phyloP scores from a whole-genome alignment of 192 early-diverging fungal genomes.

The Dispira simplex region DNA sequence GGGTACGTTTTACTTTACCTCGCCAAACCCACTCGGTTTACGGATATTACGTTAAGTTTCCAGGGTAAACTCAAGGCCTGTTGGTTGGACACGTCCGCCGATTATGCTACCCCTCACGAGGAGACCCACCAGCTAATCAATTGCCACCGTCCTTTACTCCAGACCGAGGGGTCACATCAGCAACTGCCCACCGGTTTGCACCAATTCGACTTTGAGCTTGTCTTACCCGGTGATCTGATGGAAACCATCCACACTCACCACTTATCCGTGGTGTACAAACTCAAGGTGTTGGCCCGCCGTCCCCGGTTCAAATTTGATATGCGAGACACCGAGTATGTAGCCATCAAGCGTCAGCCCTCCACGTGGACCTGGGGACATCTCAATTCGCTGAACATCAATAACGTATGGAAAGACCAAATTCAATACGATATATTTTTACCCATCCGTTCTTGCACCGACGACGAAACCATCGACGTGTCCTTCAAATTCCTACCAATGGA shows the following conservation, averaged over 20 bases:
- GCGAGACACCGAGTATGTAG: slow-evolving; percentile 1
- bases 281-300: neutral
- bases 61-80: slow-evolving; percentile 3
- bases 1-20: neutral
- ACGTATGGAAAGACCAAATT: slow-evolving; percentile 3
- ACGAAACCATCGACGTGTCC: slow-evolving; percentile 7
- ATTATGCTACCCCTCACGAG: neutral
- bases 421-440: slow-evolving; percentile 6
- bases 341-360: slow-evolving; percentile 3
- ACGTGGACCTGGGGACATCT: slow-evolving; percentile 3
- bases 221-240: neutral
- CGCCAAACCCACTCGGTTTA: neutral
- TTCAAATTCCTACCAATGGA: slow-evolving; percentile 5
- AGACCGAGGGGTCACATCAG: neutral
- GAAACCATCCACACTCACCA: slow-evolving; percentile 8
- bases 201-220: slow-evolving; percentile 7
- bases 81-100: slow-evolving; percentile 1
- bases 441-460: slow-evolving; percentile 6
- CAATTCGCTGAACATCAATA: neutral
- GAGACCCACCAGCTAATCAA: neutral
- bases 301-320: neutral
- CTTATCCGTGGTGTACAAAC: slow-evolving; percentile 5
- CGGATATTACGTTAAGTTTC: neutral
- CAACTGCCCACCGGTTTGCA: neutral
- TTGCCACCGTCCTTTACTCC: neutral